Conservation (phyloP, 345 rosid genomes). For the Rhodamnia argentea region DNA sequence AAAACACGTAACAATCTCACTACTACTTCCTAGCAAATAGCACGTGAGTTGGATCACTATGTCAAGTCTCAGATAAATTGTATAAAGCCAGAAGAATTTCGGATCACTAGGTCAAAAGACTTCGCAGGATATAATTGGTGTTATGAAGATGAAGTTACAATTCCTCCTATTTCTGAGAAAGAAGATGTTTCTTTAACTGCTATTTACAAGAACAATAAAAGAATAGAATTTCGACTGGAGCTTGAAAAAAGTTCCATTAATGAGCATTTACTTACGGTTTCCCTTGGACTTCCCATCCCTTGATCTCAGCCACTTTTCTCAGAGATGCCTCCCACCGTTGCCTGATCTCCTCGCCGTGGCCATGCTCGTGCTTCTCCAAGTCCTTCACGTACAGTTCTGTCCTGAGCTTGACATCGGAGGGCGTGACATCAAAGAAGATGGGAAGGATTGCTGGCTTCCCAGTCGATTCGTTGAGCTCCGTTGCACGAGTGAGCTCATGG, state of each 20-base stretch:
- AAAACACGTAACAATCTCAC: neutral
- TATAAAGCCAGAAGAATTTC: too few relatives aligned
- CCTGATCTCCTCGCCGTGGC: too few relatives aligned
- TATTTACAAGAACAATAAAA: neutral
- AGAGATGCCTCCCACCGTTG: neutral
- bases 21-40: neutral
- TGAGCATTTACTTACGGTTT: neutral
- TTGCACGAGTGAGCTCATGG: neutral
- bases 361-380: too few relatives aligned
- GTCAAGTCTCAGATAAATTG: neutral
- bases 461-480: accelerated
- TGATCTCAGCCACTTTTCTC: neutral
- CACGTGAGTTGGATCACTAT: neutral
- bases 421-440: neutral
- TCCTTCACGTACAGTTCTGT: too few relatives aligned
- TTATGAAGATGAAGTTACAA: too few relatives aligned
- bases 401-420: too few relatives aligned
- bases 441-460: neutral
- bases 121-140: too few relatives aligned
- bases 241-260: neutral
- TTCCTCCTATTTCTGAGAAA: too few relatives aligned
- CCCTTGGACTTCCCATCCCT: neutral
- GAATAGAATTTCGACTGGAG: neutral
- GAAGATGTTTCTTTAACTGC: neutral
- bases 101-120: too few relatives aligned